These are phyloP conservation scores for Trypethelium eluteriae DNA, from an alignment of 495 filamentous ascomycete genomes.

Conservation along the genomic window DNA sequence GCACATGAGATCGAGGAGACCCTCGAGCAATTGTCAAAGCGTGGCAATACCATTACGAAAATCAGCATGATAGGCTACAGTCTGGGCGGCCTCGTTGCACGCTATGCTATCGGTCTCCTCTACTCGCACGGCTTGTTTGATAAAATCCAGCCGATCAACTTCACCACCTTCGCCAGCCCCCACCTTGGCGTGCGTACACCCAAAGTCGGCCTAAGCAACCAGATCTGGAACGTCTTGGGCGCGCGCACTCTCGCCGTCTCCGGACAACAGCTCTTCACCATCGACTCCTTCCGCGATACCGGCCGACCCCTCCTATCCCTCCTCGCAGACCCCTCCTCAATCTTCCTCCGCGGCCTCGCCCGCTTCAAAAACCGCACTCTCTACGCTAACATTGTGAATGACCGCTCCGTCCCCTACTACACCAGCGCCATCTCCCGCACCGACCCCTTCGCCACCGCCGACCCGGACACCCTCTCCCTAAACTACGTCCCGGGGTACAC, in stretches of 20 bases:
- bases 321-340: slow-evolving; percentile 72
- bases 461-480: slow-evolving; percentile 55
- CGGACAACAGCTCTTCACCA: slow-evolving; percentile 78
- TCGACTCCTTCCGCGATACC: slow-evolving; percentile 77
- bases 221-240: slow-evolving; percentile 75
- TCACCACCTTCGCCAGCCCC: slow-evolving; percentile 84
- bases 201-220: slow-evolving; percentile 54
- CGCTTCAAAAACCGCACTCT: slow-evolving; percentile 64
- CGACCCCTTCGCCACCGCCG: slow-evolving; percentile 67
- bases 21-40: slow-evolving; percentile 52
- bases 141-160: slow-evolving; percentile 76
- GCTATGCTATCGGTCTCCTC: slow-evolving; percentile 82
- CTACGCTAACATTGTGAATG: slow-evolving; percentile 82
- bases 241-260: slow-evolving; percentile 68
- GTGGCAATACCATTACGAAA: slow-evolving; percentile 67
- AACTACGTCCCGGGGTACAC: slow-evolving; percentile 68
- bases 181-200: slow-evolving; percentile 82
- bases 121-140: slow-evolving; percentile 73
- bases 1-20: slow-evolving; percentile 81
- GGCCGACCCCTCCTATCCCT: slow-evolving; percentile 69
- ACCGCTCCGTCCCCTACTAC: slow-evolving; percentile 71
- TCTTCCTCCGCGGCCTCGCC: slow-evolving; percentile 75
- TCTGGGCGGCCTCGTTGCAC: slow-evolving; percentile 75
- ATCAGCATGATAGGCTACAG: slow-evolving; percentile 86
- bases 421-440: slow-evolving; percentile 65